Percentiles rank a stretch among this genome's conserved stretches.
Evolutionary conservation across 1,284 basidiomycete species (phyloP).

Genomic region (Grifola frondosa): DNA sequence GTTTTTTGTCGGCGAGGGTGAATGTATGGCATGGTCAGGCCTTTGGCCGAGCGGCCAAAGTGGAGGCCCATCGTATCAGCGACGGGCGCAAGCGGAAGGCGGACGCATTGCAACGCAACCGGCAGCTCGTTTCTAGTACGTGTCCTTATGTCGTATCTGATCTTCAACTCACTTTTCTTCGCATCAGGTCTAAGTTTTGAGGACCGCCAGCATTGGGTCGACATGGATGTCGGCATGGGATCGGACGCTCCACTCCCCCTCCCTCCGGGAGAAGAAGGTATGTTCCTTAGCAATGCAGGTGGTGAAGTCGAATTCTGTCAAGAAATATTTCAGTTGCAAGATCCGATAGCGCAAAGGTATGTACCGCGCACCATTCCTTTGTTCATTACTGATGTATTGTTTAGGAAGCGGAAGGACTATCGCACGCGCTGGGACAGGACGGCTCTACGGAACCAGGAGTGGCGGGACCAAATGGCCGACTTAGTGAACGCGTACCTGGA

Average conservation of each 20-base stretch:
- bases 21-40: too few species aligned
- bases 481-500: background rate
- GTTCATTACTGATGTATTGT: background rate
- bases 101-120: too few species aligned
- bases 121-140: too few species aligned
- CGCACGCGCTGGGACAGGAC: background rate
- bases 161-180: too few species aligned
- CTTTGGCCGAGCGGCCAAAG: too few species aligned
- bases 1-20: too few species aligned
- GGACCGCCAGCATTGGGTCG: background rate
- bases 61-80: too few species aligned
- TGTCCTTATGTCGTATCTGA: too few species aligned
- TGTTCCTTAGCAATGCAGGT: constrained; percentile 2
- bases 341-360: background rate
- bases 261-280: constrained; percentile 1
- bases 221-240: background rate
- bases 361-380: background rate
- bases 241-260: background rate
- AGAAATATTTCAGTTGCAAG: background rate
- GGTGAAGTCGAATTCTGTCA: constrained; percentile 1
- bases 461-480: background rate
- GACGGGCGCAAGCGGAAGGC: too few species aligned
- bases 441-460: background rate
- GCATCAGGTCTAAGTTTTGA: constrained; percentile 1
- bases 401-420: background rate